Base-by-base conservation (phyloP, 768 basidiomycete genomes). In the Paxillus rubicundulus region DNA sequence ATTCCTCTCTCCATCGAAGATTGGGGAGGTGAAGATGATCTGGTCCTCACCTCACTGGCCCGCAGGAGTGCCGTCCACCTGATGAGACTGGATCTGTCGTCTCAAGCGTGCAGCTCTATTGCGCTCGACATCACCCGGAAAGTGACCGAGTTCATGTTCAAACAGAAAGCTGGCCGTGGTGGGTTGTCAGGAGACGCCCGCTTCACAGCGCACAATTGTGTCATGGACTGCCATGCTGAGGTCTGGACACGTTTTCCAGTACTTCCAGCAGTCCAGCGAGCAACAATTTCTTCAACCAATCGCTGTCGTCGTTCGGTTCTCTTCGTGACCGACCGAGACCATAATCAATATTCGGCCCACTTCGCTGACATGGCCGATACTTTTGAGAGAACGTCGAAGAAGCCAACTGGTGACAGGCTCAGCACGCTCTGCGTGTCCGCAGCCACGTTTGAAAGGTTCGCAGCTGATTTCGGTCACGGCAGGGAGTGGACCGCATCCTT, bases 221-320 rank as follows among this genome's bases (percentile, higher is more conserved):
- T 85, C 27, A 60, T 85, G 39, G 79, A 82, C 52, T 82, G 80
- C 54, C 75, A 80, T 45, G 67, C 72, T 0, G 81, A 82, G 9
- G 76, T 82, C 20, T 84, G 82, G 82, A 80, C 74, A 8, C 76
- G 82, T 14, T 84, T 81, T 53, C 82, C 82, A 0, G 81, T 84
- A 8, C 62, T 81, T 5, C 71, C 81, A 2, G 80, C 81, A 0
- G 70, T 84, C 21, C 71, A 73, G 36, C 71, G 78, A 4, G 66
- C 72, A 8, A 77, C 74, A 1, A 69, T 77, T 45, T 71, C 72
- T 1, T 72, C 71, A 0, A 57, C 45, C 16, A 55, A 64, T 27
- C 68, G 74, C 16, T 59, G 46, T 21, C 59, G 57, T 10, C 73
- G 70, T 39, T 65, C 68, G 5, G 64, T 84, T 18, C 56, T 69